These are phyloP conservation scores for Candida broadrunensis DNA, from an alignment of 805 yeast genomes.

Conservation along the genomic window DNA sequence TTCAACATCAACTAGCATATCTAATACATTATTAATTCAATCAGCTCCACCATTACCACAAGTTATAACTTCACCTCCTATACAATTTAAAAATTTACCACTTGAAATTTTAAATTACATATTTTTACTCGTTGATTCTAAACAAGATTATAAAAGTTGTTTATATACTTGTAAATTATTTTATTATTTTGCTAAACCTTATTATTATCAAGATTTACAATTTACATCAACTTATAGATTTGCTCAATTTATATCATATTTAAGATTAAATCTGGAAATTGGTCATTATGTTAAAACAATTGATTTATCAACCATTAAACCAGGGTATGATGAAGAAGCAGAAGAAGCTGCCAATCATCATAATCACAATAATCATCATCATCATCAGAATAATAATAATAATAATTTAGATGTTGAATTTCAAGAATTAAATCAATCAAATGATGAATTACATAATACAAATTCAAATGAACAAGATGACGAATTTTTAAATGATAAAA, in stretches of 20 bases:
- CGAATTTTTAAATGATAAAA: slow-evolving; percentile 15
- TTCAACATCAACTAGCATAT: slow-evolving; percentile 2
- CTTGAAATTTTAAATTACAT: slow-evolving; percentile 40
- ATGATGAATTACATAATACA: background rate
- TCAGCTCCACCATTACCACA: background rate
- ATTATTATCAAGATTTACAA: slow-evolving; percentile 51
- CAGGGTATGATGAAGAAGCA: slow-evolving; percentile 26
- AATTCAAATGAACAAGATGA: slow-evolving; percentile 2
- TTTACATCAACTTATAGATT: slow-evolving; percentile 74
- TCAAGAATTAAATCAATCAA: slow-evolving; percentile 1
- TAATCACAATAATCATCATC: slow-evolving; percentile 3
- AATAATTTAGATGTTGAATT: slow-evolving; percentile 2
- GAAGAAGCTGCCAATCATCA: slow-evolving; percentile 6
- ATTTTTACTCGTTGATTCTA: slow-evolving; percentile 29
- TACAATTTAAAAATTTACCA: slow-evolving; percentile 34
- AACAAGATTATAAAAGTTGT: slow-evolving; percentile 35
- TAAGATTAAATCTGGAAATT: slow-evolving; percentile 53
- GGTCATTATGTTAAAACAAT: slow-evolving; percentile 55
- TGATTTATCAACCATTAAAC: slow-evolving; percentile 51
- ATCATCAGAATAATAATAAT: slow-evolving; percentile 8
- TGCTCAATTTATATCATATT: slow-evolving; percentile 72
- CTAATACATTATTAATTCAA: slow-evolving; percentile 1
- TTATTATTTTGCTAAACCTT: slow-evolving; percentile 49
- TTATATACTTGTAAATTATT: slow-evolving; percentile 52
- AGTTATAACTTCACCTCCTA: slow-evolving; percentile 4